Percentiles rank a stretch among this genome's conserved stretches.
Conservation (phyloP, 139 green algal genomes). For the Tetraselmis chui region DNA sequence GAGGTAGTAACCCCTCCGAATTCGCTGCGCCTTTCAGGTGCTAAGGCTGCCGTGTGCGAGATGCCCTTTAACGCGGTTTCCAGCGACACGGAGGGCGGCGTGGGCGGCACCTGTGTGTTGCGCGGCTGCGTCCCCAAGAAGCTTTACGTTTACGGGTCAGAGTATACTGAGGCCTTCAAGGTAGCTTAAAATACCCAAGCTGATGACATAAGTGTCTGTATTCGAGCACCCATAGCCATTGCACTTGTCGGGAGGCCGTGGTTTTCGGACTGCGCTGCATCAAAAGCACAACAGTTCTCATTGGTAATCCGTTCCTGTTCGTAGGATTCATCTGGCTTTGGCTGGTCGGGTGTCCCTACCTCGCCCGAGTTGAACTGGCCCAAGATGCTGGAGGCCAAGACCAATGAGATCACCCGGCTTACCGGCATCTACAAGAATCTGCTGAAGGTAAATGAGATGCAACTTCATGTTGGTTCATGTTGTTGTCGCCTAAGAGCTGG, state of each 20-base stretch:
- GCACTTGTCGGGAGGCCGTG: too few relatives aligned
- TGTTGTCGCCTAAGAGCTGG: not conserved
- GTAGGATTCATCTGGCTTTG: conserved; percentile 76
- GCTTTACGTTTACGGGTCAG: conserved; percentile 43
- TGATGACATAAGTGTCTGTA: too few relatives aligned
- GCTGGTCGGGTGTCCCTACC: conserved; percentile 43
- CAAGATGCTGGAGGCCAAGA: not conserved
- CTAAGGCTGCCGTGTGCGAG: conserved; percentile 73
- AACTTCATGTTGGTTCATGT: conserved; percentile 25
- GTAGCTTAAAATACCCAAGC: too few relatives aligned
- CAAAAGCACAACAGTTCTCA: too few relatives aligned
- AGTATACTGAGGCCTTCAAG: conserved; percentile 53
- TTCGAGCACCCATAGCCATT: too few relatives aligned
- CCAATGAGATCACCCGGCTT: conserved; percentile 75
- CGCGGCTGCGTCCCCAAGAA: conserved; percentile 74
- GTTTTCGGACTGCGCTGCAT: too few relatives aligned
- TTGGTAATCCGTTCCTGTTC: too few relatives aligned
- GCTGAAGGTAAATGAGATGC: conserved; percentile 58
- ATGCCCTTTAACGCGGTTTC: conserved; percentile 62
- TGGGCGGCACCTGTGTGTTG: conserved; percentile 79
- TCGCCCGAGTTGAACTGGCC: not conserved
- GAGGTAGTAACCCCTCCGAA: not conserved
- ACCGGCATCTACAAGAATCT: conserved; percentile 88
- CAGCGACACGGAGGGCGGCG: conserved; percentile 55
- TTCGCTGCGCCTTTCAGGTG: conserved; percentile 38